These are phyloP conservation scores for Neonothopanus nambi DNA, from an alignment of 1,284 basidiomycete genomes.

Conservation along the genomic window DNA sequence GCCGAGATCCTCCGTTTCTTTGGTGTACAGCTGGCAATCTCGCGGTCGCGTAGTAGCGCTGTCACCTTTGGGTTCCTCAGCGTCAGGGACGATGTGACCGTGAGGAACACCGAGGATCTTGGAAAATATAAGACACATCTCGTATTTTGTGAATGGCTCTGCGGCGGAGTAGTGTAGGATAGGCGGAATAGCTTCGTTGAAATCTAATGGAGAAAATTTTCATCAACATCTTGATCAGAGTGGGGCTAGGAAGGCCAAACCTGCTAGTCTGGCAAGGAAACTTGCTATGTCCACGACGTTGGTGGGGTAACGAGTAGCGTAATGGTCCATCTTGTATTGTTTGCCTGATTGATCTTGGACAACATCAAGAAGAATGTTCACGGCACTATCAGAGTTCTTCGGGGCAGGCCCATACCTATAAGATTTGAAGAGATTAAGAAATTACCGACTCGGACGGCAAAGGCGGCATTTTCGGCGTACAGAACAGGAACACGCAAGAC, in stretches of 20 bases:
- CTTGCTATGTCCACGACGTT: conserved; percentile 75
- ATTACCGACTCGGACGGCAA: conserved; percentile 3
- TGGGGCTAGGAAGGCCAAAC: conserved; percentile 36
- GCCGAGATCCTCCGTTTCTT: conserved; percentile 64
- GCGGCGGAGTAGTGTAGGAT: conserved; percentile 77
- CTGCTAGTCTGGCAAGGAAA: conserved; percentile 67
- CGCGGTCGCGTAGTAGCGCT: conserved; percentile 68
- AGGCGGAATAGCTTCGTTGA: conserved; percentile 49
- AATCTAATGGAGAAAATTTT: conserved; percentile 25
- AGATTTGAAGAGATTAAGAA: background rate
- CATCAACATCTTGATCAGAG: background rate
- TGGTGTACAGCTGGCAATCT: conserved; percentile 71
- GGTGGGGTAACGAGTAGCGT: conserved; percentile 80
- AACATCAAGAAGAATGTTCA: conserved; percentile 79
- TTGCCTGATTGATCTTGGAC: conserved; percentile 79
- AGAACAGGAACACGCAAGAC: conserved; percentile 82
- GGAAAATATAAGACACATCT: conserved; percentile 77
- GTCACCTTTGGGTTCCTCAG: conserved; percentile 56
- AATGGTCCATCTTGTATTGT: conserved; percentile 85
- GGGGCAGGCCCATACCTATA: conserved; percentile 76
- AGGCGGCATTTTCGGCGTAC: conserved; percentile 51
- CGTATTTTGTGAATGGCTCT: conserved; percentile 83
- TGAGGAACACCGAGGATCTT: conserved; percentile 65
- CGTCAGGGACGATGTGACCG: conserved; percentile 66
- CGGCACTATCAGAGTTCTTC: conserved; percentile 74